Evolutionary conservation across 306 rosid genomes (phyloP).

Genomic region (Elaeagnus macrophylla): DNA sequence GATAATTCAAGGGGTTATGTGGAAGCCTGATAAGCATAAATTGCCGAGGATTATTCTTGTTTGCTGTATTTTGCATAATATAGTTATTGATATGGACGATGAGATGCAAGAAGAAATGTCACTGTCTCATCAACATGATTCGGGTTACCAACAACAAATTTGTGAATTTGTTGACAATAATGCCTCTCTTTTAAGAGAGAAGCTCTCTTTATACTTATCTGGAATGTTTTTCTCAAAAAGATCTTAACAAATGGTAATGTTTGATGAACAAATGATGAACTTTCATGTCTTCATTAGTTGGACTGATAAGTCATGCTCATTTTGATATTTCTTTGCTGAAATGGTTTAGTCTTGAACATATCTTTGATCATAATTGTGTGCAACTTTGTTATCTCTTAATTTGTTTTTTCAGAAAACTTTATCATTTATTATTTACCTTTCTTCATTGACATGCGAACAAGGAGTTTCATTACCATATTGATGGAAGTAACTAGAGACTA

Average conservation of each 20-base stretch:
- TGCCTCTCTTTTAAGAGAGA: constrained; percentile 41
- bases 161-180: constrained; percentile 44
- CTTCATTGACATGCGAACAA: too few species aligned
- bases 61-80: constrained; percentile 82
- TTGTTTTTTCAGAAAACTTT: too few species aligned
- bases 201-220: constrained; percentile 48
- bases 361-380: too few species aligned
- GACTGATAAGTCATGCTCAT: too few species aligned
- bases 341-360: too few species aligned
- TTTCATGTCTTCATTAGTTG: too few species aligned
- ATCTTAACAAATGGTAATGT: background rate
- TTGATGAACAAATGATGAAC: too few species aligned
- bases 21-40: constrained; percentile 75
- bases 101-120: constrained; percentile 40
- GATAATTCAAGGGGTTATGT: constrained; percentile 77
- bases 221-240: constrained; percentile 23
- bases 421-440: too few species aligned
- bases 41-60: constrained; percentile 75
- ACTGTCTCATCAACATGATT: constrained; percentile 51
- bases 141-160: constrained; percentile 48
- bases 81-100: constrained; percentile 72
- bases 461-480: too few species aligned
- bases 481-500: too few species aligned
- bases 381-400: too few species aligned
- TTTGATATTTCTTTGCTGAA: too few species aligned